Percentiles rank a stretch among this genome's conserved stretches.
phyloP scores from a whole-genome alignment of 2,329 filamentous ascomycete genomes.

The Monilinia aucupariae region DNA sequence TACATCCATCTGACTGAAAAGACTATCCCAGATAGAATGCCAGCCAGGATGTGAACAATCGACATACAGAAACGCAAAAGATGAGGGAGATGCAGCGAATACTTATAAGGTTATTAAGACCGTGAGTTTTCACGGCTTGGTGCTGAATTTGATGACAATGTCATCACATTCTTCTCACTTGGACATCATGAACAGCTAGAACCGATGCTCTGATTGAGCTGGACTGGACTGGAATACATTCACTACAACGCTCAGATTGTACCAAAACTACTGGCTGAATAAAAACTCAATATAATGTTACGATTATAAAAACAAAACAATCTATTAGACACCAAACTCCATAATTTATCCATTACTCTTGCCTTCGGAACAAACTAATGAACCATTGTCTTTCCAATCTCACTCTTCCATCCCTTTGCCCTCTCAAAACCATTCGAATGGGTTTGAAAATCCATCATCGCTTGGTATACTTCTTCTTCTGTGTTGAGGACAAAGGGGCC shows the following conservation, averaged over 20 bases:
- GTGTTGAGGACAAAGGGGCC: slow-evolving; percentile 76
- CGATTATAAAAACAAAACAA: neutral
- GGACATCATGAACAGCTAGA: too few relatives aligned
- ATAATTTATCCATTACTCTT: neutral
- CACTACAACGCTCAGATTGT: neutral
- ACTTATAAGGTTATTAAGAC: too few relatives aligned
- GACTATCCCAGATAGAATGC: too few relatives aligned
- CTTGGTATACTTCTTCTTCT: slow-evolving; percentile 68
- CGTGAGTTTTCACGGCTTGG: too few relatives aligned
- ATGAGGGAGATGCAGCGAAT: too few relatives aligned
- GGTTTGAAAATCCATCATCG: slow-evolving; percentile 68
- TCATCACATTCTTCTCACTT: too few relatives aligned
- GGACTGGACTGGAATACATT: neutral
- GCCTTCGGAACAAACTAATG: slow-evolving; percentile 9
- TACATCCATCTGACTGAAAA: too few relatives aligned
- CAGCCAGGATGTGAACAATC: too few relatives aligned
- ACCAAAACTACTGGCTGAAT: neutral
- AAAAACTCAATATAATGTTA: neutral
- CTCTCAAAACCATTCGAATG: slow-evolving; percentile 74
- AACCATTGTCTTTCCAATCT: slow-evolving; percentile 65
- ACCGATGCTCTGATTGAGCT: too few relatives aligned
- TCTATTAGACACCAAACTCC: neutral
- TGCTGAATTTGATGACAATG: too few relatives aligned
- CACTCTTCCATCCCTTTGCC: slow-evolving; percentile 71
- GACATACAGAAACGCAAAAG: too few relatives aligned